These are phyloP conservation scores for Cladosporium cucumerinum DNA, from an alignment of 2,329 filamentous ascomycete genomes.

Conservation along the genomic window DNA sequence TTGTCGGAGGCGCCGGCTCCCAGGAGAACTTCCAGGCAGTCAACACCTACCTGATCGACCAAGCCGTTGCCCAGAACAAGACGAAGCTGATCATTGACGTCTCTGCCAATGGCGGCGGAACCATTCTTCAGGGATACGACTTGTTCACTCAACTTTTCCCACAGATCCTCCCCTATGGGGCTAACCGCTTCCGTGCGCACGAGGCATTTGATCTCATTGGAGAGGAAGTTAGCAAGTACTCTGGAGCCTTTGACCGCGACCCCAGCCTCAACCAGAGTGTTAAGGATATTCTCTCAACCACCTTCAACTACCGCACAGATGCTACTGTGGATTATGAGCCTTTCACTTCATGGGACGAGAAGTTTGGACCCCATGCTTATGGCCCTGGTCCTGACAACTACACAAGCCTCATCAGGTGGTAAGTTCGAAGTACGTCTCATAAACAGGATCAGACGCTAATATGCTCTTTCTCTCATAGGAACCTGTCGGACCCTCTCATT, in stretches of 20 bases:
- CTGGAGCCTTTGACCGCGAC: constrained; percentile 33
- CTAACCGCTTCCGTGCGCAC: constrained; percentile 50
- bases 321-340: constrained; percentile 49
- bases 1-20: constrained; percentile 34
- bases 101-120: constrained; percentile 57
- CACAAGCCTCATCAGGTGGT: constrained; percentile 55
- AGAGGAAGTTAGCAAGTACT: constrained; percentile 37
- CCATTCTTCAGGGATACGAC: constrained; percentile 59
- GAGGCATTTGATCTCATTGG: constrained; percentile 47
- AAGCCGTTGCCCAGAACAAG: constrained; percentile 50
- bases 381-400: constrained; percentile 52
- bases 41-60: constrained; percentile 41
- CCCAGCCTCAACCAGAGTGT: constrained; percentile 40
- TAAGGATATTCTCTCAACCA: constrained; percentile 38
- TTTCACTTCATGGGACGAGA: constrained; percentile 46
- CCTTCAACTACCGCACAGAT: constrained; percentile 48
- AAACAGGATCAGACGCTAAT: background rate
- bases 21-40: constrained; percentile 41
- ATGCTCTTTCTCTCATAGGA: constrained; percentile 43
- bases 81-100: constrained; percentile 61
- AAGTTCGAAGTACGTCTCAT: background rate
- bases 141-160: constrained; percentile 59
- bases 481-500: constrained; percentile 43
- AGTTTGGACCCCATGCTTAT: constrained; percentile 42
- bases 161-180: constrained; percentile 47